phyloP scores from a whole-genome alignment of 495 filamentous ascomycete species.

The Hypomontagnella monticulosa region DNA sequence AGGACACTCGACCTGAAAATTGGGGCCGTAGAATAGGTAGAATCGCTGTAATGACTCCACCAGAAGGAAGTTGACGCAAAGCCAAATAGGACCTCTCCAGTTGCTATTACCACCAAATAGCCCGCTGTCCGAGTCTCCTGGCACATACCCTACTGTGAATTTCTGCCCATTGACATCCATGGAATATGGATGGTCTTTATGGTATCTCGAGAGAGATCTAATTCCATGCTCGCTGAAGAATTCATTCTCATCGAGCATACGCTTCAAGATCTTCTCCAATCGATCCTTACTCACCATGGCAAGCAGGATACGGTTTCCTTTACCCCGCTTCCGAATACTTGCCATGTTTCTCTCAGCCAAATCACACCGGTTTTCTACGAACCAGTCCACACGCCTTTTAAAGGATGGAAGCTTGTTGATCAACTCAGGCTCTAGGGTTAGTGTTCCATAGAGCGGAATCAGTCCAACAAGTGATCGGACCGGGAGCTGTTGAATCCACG shows the following conservation, averaged over 20 bases:
- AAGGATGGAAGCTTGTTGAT: constrained; percentile 93
- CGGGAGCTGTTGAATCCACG: constrained; percentile 90
- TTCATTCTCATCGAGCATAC: constrained; percentile 94
- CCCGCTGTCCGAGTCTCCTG: constrained; percentile 92
- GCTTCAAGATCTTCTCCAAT: constrained; percentile 81
- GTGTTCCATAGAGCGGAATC: constrained; percentile 90
- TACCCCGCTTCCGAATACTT: constrained; percentile 86
- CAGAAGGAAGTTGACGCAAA: constrained; percentile 94
- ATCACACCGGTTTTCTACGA: constrained; percentile 84
- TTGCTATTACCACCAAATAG: constrained; percentile 98
- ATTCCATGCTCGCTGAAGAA: constrained; percentile 92
- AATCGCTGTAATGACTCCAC: constrained; percentile 92
- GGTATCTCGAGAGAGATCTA: constrained; percentile 90
- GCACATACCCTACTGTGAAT: constrained; percentile 88
- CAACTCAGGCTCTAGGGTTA: constrained; percentile 91
- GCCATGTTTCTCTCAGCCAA: constrained; percentile 92
- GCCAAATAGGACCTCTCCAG: constrained; percentile 94
- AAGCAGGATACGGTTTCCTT: constrained; percentile 84
- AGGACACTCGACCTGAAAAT: constrained; percentile 89
- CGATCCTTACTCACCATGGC: constrained; percentile 90
- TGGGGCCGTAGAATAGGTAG: constrained; percentile 93
- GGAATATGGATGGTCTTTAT: constrained; percentile 87
- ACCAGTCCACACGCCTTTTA: constrained; percentile 92
- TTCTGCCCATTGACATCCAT: constrained; percentile 96
- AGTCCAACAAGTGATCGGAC: constrained; percentile 91